phyloP scores from a whole-genome alignment of 148 eudicot genomes.

The Rhododendron ferrugineum region DNA sequence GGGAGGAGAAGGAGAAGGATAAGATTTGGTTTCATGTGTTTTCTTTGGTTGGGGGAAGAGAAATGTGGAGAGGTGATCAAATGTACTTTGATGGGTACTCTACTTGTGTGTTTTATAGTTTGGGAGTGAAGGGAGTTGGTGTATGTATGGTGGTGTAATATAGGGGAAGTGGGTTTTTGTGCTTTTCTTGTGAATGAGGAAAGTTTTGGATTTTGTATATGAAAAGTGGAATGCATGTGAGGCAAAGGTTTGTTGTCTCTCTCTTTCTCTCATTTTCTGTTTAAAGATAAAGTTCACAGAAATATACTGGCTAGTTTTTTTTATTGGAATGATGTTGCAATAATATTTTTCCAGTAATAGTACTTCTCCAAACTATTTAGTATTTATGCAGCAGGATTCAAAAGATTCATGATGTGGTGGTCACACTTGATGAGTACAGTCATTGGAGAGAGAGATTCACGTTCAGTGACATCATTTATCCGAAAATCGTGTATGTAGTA shows the following conservation, averaged over 20 bases:
- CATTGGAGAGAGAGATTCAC: background rate
- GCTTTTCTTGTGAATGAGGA: constrained; percentile 76
- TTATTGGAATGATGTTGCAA: background rate
- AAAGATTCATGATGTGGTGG: background rate
- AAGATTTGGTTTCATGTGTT: constrained; percentile 6
- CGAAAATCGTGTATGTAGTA: background rate
- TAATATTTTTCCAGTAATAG: background rate
- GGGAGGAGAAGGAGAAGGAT: background rate
- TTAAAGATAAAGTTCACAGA: background rate
- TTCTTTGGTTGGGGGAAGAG: constrained; percentile 8
- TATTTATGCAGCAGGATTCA: background rate
- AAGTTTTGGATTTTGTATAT: constrained; percentile 40
- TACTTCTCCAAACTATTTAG: background rate
- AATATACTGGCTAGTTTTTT: background rate
- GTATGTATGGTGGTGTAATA: constrained; percentile 14
- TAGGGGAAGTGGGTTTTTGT: constrained; percentile 38
- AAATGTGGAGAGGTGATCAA: constrained; percentile 3
- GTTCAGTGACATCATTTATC: background rate
- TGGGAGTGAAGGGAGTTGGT: constrained; percentile 12
- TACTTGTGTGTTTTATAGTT: constrained; percentile 1
- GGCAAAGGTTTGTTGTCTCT: constrained; percentile 42
- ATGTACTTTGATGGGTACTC: background rate
- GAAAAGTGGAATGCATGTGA: constrained; percentile 86
- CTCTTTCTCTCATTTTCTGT: constrained; percentile 10
- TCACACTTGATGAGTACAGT: background rate